Evolutionary conservation across 2,329 filamentous ascomycete genomes (phyloP).

Genomic region (Alternaria panax): DNA sequence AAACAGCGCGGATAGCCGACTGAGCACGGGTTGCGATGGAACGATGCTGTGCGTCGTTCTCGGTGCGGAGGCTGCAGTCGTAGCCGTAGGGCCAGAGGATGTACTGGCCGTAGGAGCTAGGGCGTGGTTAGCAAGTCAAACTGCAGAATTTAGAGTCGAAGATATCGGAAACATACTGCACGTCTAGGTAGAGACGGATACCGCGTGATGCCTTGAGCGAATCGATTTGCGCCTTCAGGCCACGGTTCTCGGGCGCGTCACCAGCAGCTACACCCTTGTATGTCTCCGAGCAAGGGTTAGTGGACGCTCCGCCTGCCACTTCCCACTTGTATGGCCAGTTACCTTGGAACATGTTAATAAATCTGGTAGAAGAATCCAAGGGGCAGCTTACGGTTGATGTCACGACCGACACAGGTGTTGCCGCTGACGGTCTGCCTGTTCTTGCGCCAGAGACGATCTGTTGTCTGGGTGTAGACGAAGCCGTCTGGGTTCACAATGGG

Average conservation of each 20-base stretch:
- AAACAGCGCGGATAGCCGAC: slow-evolving; percentile 63
- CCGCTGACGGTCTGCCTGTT: slow-evolving; percentile 46
- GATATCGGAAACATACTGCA: slow-evolving; percentile 61
- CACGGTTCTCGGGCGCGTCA: slow-evolving; percentile 46
- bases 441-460: slow-evolving; percentile 52
- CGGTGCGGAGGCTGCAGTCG: slow-evolving; percentile 57
- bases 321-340: slow-evolving; percentile 52
- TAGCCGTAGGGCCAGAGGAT: slow-evolving; percentile 63
- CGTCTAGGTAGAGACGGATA: slow-evolving; percentile 69
- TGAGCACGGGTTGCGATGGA: slow-evolving; percentile 58
- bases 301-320: slow-evolving; percentile 44
- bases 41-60: slow-evolving; percentile 60
- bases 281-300: slow-evolving; percentile 48
- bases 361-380: too few relatives aligned
- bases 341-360: neutral
- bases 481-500: slow-evolving; percentile 35
- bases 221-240: slow-evolving; percentile 54
- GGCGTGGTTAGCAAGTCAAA: neutral
- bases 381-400: slow-evolving; percentile 43
- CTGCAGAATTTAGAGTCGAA: too few relatives aligned
- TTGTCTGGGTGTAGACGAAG: slow-evolving; percentile 50
- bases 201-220: slow-evolving; percentile 54
- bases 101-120: slow-evolving; percentile 43
- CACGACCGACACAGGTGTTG: slow-evolving; percentile 45
- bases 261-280: slow-evolving; percentile 46